A percentile compares a stretch with the other conserved stretches of the same genome.
Evolutionary conservation across 116 monocot genomes (phyloP).

Genomic region (Dioscorea cayenensis): DNA sequence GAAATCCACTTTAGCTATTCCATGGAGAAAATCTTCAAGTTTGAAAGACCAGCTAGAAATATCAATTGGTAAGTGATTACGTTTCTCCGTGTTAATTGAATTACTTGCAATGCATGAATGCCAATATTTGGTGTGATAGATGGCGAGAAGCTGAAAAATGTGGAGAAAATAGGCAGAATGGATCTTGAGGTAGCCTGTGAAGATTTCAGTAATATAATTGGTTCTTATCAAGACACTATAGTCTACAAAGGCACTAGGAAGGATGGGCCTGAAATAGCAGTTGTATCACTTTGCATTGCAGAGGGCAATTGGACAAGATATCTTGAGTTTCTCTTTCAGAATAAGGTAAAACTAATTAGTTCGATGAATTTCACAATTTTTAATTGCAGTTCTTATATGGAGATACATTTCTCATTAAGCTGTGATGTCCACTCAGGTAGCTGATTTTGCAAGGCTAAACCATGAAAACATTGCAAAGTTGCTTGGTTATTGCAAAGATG

Average conservation of each 20-base stretch:
- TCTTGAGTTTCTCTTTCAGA: conserved; percentile 75
- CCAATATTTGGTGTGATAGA: conserved; percentile 23
- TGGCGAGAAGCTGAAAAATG: conserved; percentile 59
- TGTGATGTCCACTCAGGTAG: conserved; percentile 44
- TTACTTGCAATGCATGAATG: not conserved
- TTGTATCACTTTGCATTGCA: conserved; percentile 61
- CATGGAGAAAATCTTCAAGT: conserved; percentile 42
- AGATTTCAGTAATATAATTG: conserved; percentile 99
- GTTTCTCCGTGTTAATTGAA: not conserved
- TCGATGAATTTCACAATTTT: not conserved
- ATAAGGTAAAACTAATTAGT: conserved; percentile 39
- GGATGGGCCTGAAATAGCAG: conserved; percentile 87
- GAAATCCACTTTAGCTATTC: conserved; percentile 28
- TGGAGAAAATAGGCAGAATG: conserved; percentile 52
- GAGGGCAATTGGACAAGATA: conserved; percentile 65
- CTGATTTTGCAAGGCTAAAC: conserved; percentile 71
- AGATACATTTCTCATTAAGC: not conserved
- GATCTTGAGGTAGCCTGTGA: conserved; percentile 97
- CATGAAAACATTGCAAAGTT: conserved; percentile 76
- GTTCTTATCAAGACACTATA: conserved; percentile 63
- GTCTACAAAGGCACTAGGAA: conserved; percentile 90
- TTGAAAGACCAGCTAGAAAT: conserved; percentile 37
- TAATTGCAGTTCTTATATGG: not conserved
- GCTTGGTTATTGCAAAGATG: conserved; percentile 84
- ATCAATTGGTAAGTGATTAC: conserved; percentile 37